Conservation (phyloP, 768 basidiomycete genomes). For the Mycena epipterygia region DNA sequence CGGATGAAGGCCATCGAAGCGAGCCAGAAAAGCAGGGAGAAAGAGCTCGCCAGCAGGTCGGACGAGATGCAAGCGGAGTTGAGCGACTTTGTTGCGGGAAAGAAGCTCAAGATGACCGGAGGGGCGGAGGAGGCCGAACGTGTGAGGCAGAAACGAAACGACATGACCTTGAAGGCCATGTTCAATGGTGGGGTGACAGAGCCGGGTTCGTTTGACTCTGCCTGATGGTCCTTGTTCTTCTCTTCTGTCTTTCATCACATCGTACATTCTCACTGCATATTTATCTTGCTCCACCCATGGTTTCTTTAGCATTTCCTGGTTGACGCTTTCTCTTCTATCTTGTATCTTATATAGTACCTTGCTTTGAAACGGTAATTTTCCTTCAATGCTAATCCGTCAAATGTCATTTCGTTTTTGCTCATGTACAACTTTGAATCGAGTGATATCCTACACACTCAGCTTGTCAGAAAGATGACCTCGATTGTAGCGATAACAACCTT, state of each 20-base stretch:
- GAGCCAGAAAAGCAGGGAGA: slow-evolving; percentile 84
- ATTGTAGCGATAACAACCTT: not conserved
- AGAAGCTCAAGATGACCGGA: slow-evolving; percentile 95
- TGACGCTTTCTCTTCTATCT: not conserved
- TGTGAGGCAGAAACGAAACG: slow-evolving; percentile 87
- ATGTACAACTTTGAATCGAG: not conserved
- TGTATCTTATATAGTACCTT: slow-evolving; percentile 30
- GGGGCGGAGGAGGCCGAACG: slow-evolving; percentile 94
- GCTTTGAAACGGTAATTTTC: slow-evolving; percentile 27
- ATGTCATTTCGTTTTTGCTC: too few relatives aligned
- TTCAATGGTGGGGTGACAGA: slow-evolving; percentile 59
- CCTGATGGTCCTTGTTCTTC: slow-evolving; percentile 5
- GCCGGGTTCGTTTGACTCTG: slow-evolving; percentile 5
- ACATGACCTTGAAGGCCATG: slow-evolving; percentile 91
- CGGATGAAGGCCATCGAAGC: slow-evolving; percentile 95
- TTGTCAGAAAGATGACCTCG: not conserved
- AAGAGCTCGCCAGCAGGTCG: slow-evolving; percentile 76
- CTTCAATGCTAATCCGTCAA: too few relatives aligned
- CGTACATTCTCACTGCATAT: slow-evolving; percentile 38
- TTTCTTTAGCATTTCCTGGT: slow-evolving; percentile 3
- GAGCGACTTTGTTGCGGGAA: slow-evolving; percentile 85
- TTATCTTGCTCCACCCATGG: slow-evolving; percentile 32
- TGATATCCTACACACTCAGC: not conserved
- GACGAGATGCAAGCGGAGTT: slow-evolving; percentile 92
- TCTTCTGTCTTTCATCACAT: slow-evolving; percentile 29